Evolutionary conservation across 257 asterid genomes (phyloP).

Genomic region (Fraxinus americana): DNA sequence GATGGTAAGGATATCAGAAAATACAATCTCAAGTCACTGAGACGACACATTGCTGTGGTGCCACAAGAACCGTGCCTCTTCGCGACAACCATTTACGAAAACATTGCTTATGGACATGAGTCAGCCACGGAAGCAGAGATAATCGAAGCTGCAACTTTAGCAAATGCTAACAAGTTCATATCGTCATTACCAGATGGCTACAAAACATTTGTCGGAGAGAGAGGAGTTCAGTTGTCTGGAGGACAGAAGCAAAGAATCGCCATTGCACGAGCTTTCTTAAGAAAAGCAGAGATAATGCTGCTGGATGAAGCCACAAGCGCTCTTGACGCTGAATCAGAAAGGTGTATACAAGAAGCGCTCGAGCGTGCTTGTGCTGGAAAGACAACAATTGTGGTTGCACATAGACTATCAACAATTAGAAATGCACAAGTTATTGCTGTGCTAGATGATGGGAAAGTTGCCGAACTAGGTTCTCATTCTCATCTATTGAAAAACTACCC

Average conservation of each 20-base stretch:
- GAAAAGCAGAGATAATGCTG: constrained; percentile 38
- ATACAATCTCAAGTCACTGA: constrained; percentile 63
- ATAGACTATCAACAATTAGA: constrained; percentile 69
- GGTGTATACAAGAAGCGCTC: constrained; percentile 66
- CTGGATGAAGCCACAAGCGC: constrained; percentile 40
- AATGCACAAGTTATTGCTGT: constrained; percentile 78
- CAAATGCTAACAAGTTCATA: constrained; percentile 68
- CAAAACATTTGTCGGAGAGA: constrained; percentile 39
- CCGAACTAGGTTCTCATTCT: constrained; percentile 84
- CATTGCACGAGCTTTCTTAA: constrained; percentile 35
- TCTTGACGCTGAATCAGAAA: constrained; percentile 60
- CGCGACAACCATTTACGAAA: constrained; percentile 70
- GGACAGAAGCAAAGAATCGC: constrained; percentile 42
- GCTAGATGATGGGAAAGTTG: constrained; percentile 85
- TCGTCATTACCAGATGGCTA: constrained; percentile 48
- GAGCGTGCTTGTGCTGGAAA: constrained; percentile 76
- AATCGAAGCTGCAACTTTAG: constrained; percentile 69
- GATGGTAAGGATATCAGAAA: constrained; percentile 81
- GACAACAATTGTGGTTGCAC: constrained; percentile 78
- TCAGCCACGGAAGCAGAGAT: constrained; percentile 71
- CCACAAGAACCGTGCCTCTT: constrained; percentile 90
- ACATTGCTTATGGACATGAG: constrained; percentile 76
- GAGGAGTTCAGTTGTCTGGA: constrained; percentile 36
- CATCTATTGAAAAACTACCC: constrained; percentile 69
- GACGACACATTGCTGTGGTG: constrained; percentile 71